Evolutionary conservation across 768 basidiomycete species (phyloP), one percentile per base, ranked within the genome.

Genomic region (Tricholoma flavovirens): DNA sequence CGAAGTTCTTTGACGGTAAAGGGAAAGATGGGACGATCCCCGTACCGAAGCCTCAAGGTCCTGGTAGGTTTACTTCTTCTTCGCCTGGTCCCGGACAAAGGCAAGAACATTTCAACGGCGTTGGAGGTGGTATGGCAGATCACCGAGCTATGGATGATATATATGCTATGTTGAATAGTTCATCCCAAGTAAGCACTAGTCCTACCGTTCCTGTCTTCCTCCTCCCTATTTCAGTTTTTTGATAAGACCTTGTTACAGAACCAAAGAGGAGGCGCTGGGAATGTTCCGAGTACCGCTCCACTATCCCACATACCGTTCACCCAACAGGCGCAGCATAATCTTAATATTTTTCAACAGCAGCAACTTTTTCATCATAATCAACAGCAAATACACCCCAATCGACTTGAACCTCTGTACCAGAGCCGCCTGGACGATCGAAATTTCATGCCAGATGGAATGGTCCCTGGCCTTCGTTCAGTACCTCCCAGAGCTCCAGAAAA

Each of bases 1-100:
- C 89, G 30, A 93, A 91, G 66, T 90, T 91, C 69, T 93, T 92
- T 60, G 90, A 92, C 61, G 79, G 79, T n/a, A 90, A 88, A 68
- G 69, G 73, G 22, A 78, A 77, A 59, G 83, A 84, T 12, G 63
- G 62, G 17, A 61, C 60, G 29, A 50, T 64, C 17, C 58, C 69
- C 36, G 60, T 70, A 30, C 62, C 71, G 14, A 82, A 81, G 56
- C 61, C 71, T 24, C 70, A 73, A 36, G 69, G 69, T 9, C 68
- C 71, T 5, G 70, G 69, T 30, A 72, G 73, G 17, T 70, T 77
- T 42, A 66, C 70, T 40, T 73, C 82, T 45, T 70, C 77, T 24
- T 80, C 82, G 29, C 73, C 80, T 43, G 56, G 57, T 11, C 24
- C 38, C 19, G 67, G 70, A 49, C 81, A 75, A 58, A 77, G 81